Evolutionary conservation across 176 grass and related monocot species (phyloP).

Genomic region (Avena atlantica): DNA sequence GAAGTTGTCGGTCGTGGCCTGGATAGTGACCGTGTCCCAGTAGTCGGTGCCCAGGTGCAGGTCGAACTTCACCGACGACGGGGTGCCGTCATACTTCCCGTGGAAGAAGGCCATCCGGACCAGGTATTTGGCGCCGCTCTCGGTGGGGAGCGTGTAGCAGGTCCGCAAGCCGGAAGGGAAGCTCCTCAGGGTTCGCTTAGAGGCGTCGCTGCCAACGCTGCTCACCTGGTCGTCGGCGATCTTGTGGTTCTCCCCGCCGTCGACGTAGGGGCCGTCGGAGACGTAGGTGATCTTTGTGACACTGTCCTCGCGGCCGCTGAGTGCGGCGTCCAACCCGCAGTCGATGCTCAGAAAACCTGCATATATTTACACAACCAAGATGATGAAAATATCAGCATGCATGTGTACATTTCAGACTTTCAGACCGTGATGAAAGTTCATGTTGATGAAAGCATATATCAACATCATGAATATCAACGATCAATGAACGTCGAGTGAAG

Average conservation of each 20-base stretch:
- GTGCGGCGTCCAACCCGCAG: not conserved
- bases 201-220: accelerated
- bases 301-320: not conserved
- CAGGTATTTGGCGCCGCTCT: not conserved
- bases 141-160: not conserved
- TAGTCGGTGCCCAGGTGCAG: not conserved
- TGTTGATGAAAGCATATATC: too few species aligned
- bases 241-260: not conserved
- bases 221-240: not conserved
- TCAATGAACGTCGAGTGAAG: too few species aligned
- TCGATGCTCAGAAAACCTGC: not conserved
- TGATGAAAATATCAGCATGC: too few species aligned
- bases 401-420: too few species aligned
- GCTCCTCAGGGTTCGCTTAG: not conserved
- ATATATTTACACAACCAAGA: not conserved
- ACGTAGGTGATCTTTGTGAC: not conserved
- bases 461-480: too few species aligned
- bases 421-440: too few species aligned
- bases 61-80: not conserved
- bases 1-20: too few species aligned
- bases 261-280: not conserved
- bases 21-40: too few species aligned
- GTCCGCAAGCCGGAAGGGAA: not conserved
- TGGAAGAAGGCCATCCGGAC: not conserved
- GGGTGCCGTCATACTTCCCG: not conserved